These are phyloP conservation scores for Carpinus viminea DNA, from an alignment of 306 rosid genomes.

Conservation along the genomic window DNA sequence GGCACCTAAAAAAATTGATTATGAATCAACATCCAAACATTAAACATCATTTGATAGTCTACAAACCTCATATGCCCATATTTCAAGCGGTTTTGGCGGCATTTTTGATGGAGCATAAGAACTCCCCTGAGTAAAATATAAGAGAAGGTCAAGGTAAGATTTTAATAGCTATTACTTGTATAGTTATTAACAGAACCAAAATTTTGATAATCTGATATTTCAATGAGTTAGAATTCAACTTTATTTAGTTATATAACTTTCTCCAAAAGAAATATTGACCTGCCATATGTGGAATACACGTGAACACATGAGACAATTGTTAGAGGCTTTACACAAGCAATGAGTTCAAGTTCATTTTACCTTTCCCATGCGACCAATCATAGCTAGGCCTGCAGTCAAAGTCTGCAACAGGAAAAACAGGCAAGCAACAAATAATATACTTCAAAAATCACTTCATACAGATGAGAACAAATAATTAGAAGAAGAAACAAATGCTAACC, in stretches of 20 bases:
- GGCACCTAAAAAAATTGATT: constrained; percentile 1
- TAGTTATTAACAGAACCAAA: neutral
- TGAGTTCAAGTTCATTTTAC: constrained; percentile 31
- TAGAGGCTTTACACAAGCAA: neutral
- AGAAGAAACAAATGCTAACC: constrained; percentile 49
- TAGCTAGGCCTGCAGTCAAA: constrained; percentile 74
- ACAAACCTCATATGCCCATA: constrained; percentile 98
- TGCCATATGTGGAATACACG: neutral
- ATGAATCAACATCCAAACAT: neutral
- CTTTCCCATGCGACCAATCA: constrained; percentile 73
- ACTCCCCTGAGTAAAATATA: constrained; percentile 56
- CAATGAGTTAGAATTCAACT: neutral
- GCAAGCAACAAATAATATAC: constrained; percentile 4
- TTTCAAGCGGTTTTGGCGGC: constrained; percentile 80
- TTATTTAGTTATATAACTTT: neutral
- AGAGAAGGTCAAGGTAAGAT: constrained; percentile 14
- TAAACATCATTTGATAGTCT: constrained; percentile 4
- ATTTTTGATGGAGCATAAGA: constrained; percentile 68
- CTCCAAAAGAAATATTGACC: neutral
- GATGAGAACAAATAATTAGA: constrained; percentile 5
- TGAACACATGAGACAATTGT: neutral
- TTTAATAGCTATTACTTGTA: neutral
- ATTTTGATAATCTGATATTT: neutral
- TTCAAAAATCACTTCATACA: constrained; percentile 18
- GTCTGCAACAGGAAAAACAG: constrained; percentile 59